Evolutionary conservation across 2,329 filamentous ascomycete species (phyloP).

Genomic region (Alternaria conjuncta): DNA sequence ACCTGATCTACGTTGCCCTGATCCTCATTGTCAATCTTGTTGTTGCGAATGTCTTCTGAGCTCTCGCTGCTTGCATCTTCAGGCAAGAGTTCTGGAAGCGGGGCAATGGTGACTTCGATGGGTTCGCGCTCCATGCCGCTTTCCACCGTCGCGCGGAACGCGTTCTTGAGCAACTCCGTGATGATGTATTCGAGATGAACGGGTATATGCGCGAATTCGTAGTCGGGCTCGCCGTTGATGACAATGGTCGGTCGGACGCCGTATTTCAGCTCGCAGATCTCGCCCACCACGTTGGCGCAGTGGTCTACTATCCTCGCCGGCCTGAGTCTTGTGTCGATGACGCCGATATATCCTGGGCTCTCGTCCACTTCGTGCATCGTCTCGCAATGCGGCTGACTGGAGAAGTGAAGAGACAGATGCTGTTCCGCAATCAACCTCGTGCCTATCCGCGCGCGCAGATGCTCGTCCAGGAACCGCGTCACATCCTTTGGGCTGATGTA

Average conservation of each 20-base stretch:
- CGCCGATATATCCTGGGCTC: conserved; percentile 77
- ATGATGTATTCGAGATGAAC: conserved; percentile 98
- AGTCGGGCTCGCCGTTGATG: conserved; percentile 84
- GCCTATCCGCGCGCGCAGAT: conserved; percentile 90
- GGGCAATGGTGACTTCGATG: conserved; percentile 90
- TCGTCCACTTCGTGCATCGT: conserved; percentile 53
- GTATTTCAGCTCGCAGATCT: conserved; percentile 96
- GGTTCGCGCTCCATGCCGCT: conserved; percentile 79
- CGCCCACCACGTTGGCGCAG: conserved; percentile 89
- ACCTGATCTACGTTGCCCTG: conserved; percentile 44
- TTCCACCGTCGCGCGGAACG: conserved; percentile 92
- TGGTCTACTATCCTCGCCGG: conserved; percentile 81
- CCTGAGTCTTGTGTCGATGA: conserved; percentile 88
- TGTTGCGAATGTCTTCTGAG: conserved; percentile 11
- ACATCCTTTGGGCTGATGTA: conserved; percentile 85
- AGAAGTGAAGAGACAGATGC: conserved; percentile 87
- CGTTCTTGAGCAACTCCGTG: conserved; percentile 95
- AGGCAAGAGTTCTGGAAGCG: conserved; percentile 59
- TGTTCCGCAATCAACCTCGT: conserved; percentile 95
- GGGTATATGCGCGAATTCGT: conserved; percentile 91
- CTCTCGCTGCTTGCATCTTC: conserved; percentile 21
- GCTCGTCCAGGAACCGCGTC: conserved; percentile 91
- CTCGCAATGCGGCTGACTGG: conserved; percentile 73
- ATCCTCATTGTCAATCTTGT: conserved; percentile 32
- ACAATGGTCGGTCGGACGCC: conserved; percentile 81